Percentiles rank a stretch among this genome's conserved stretches.
Evolutionary conservation across 2,329 filamentous ascomycete genomes (phyloP).

Genomic region (Beauveria scarabaeidicola): DNA sequence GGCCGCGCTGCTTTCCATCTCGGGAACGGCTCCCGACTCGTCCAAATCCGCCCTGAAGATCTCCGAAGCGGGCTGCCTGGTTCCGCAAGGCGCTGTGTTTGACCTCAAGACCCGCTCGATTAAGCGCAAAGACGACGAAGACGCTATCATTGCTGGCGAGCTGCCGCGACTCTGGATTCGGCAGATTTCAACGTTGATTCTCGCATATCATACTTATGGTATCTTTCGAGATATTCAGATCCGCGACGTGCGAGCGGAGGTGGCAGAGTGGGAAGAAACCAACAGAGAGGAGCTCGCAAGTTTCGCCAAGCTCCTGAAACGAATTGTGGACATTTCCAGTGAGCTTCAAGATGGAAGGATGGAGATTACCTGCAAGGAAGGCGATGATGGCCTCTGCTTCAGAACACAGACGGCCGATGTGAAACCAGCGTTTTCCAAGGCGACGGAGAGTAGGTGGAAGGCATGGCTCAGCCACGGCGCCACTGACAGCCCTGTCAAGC

Average conservation of each 20-base stretch:
- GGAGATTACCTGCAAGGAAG: not conserved
- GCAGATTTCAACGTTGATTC: not conserved
- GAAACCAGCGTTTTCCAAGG: constrained; percentile 19
- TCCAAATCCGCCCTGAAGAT: not conserved
- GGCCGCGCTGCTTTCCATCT: not conserved
- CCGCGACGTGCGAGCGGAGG: not conserved
- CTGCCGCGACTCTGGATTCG: not conserved
- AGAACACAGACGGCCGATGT: constrained; percentile 16
- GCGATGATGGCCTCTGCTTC: constrained; percentile 16
- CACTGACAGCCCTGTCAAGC: not conserved
- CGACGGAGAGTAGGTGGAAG: constrained; percentile 19
- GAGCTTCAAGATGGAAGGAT: not conserved
- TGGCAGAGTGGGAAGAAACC: not conserved
- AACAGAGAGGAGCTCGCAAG: not conserved
- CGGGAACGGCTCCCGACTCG: not conserved
- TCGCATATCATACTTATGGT: not conserved
- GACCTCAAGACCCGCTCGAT: not conserved
- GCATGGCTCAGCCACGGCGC: not conserved
- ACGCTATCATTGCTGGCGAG: not conserved
- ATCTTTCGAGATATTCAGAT: not conserved
- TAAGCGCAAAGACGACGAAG: not conserved
- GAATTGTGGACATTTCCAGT: not conserved
- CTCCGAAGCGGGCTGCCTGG: not conserved
- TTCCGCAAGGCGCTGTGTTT: not conserved
- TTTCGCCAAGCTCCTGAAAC: not conserved